phyloP scores from a whole-genome alignment of 2,329 filamentous ascomycete species.

The Fusarium beomiforme region DNA sequence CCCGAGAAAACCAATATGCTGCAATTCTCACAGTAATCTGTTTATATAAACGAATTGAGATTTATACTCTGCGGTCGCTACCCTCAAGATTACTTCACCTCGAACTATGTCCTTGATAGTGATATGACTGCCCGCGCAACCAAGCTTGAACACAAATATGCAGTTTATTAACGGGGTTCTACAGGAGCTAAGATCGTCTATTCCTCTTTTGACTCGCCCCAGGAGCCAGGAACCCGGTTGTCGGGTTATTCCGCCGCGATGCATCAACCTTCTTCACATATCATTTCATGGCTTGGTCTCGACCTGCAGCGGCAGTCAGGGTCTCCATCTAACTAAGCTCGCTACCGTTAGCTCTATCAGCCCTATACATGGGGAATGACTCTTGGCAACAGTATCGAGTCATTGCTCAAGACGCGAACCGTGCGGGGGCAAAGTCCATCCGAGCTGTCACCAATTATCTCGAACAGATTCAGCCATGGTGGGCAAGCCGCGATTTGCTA shows the following conservation, averaged over 20 bases:
- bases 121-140: background rate
- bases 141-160: background rate
- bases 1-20: too few relatives aligned
- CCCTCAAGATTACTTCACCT: too few relatives aligned
- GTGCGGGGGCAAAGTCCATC: background rate
- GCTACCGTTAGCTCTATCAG: background rate
- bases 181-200: background rate
- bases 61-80: too few relatives aligned
- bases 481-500: background rate
- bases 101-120: too few relatives aligned
- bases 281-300: background rate
- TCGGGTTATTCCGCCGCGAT: background rate
- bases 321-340: background rate
- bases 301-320: background rate
- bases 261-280: background rate
- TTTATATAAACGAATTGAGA: too few relatives aligned
- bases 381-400: background rate
- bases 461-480: background rate
- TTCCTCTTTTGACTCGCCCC: background rate
- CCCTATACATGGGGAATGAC: background rate
- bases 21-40: too few relatives aligned
- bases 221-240: background rate
- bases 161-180: background rate
- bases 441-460: background rate
- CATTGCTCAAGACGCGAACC: background rate